Base-by-base conservation (phyloP, 1,284 basidiomycete species). In the Tylopilus orsonianus region DNA sequence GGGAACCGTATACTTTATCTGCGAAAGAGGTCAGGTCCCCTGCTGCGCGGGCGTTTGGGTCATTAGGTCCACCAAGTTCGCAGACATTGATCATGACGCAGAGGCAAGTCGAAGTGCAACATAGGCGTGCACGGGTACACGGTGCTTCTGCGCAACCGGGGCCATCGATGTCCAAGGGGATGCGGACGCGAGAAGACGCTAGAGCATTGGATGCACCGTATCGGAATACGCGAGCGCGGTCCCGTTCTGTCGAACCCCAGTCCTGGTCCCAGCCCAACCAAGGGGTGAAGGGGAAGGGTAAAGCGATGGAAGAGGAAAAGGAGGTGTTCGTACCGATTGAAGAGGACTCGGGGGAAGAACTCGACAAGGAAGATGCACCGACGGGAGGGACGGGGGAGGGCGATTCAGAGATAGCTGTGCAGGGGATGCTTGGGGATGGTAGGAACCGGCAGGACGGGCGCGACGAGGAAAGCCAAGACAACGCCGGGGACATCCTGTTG, bases 191-290 rank as follows among this genome's bases (percentile, higher is more conserved):
- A 13, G 35, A 19, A 27, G 41, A 3, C 2, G 23, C 29, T 5
- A 24, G 16, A 16, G 2, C 4, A 8, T 24, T 8, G 10, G 49
- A 52, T 5, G 44, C 35, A 24, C 53, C 57, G 3, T 52, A 42
- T 50, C 57, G 44, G n/a, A 53, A 58, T 23, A 55, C 60, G 12
- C 56, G 58, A 2, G 51, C 54, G 19, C 51, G 53, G n/a, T 61
- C 55, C 3, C 60, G 46, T 38, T 64, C 65, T 7, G 47, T 55
- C 13, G 54, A 61, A 4, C 48, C 48, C 14, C 49, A 50, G 8
- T 27, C 43, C 16, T 18, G 26, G 4, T 20, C n/a, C 6, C 5
- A 14, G 7, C 29, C 41, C 2, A 24, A 26, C 4, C 39, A 26
- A n/a, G n/a, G n/a, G n/a, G n/a, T n/a, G n/a, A n/a, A n/a, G n/a